These are phyloP conservation scores for Globisporangium cystogenes DNA, from an alignment of 352 stramenopile genomes.

Conservation along the genomic window DNA sequence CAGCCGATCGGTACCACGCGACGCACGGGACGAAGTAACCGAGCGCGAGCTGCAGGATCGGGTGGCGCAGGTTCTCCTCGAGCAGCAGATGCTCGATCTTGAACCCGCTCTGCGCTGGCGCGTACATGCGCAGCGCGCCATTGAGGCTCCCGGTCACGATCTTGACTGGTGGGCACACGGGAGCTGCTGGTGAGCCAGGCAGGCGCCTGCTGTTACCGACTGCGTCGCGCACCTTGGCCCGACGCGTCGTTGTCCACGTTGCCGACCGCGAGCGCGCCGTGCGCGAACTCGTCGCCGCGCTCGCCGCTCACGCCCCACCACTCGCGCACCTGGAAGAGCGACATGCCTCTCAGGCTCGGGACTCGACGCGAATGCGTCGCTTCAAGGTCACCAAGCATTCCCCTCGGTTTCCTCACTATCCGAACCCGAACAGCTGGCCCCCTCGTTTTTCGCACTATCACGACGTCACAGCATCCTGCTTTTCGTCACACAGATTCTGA, in stretches of 20 bases:
- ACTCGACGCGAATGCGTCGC: not conserved
- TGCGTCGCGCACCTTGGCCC: constrained; percentile 27
- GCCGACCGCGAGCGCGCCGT: constrained; percentile 63
- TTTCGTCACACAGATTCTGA: too few species aligned
- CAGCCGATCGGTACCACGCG: not conserved
- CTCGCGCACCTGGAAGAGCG: constrained; percentile 87
- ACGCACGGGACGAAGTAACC: constrained; percentile 82
- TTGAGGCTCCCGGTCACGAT: constrained; percentile 87
- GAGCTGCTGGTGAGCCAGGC: not conserved
- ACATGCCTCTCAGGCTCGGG: constrained; percentile 49
- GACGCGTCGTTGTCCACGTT: constrained; percentile 85
- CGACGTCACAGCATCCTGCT: too few species aligned
- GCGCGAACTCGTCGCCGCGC: constrained; percentile 75
- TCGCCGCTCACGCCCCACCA: constrained; percentile 83
- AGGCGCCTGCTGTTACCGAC: not conserved
- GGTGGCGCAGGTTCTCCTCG: constrained; percentile 78
- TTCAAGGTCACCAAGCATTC: not conserved
- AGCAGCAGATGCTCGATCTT: constrained; percentile 87
- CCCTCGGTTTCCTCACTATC: too few species aligned
- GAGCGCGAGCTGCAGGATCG: constrained; percentile 84
- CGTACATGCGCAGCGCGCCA: constrained; percentile 83
- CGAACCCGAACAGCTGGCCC: too few species aligned
- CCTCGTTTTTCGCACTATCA: too few species aligned
- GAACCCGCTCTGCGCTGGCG: constrained; percentile 73
- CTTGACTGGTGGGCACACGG: constrained; percentile 44